Conservation (phyloP, 2,329 filamentous ascomycete species). For the Clarireedia paspali region DNA sequence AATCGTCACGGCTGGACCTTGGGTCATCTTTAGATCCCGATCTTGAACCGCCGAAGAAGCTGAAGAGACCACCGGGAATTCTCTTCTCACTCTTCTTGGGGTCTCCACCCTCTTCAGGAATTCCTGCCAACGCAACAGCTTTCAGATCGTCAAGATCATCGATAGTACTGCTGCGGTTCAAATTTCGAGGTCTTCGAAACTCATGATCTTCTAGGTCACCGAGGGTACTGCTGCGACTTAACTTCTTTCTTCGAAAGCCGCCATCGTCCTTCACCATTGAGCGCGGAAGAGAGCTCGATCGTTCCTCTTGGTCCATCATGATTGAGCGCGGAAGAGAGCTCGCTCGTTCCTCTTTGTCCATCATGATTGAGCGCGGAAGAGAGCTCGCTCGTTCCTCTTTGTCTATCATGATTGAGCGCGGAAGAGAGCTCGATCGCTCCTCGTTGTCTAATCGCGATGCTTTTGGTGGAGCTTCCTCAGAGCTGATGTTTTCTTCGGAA, state of each 20-base stretch:
- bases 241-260: too few relatives aligned
- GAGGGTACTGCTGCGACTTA: too few relatives aligned
- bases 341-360: too few relatives aligned
- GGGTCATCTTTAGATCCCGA: constrained; percentile 24
- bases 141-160: constrained; percentile 43
- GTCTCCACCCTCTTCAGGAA: constrained; percentile 33
- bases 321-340: too few relatives aligned
- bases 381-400: too few relatives aligned
- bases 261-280: too few relatives aligned
- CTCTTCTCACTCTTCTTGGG: constrained; percentile 27
- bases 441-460: not conserved
- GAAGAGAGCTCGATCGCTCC: too few relatives aligned
- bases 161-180: constrained; percentile 33
- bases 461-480: constrained; percentile 1
- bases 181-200: constrained; percentile 26
- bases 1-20: constrained; percentile 22
- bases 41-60: constrained; percentile 31
- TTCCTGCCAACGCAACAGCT: constrained; percentile 37
- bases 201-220: too few relatives aligned
- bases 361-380: too few relatives aligned
- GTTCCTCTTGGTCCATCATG: too few relatives aligned
- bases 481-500: constrained; percentile 24
- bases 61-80: constrained; percentile 36
- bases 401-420: too few relatives aligned
- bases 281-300: too few relatives aligned